Percentiles rank a stretch among this genome's conserved stretches.
phyloP scores from a whole-genome alignment of 1,284 basidiomycete species.

The Naganishia cerealis region DNA sequence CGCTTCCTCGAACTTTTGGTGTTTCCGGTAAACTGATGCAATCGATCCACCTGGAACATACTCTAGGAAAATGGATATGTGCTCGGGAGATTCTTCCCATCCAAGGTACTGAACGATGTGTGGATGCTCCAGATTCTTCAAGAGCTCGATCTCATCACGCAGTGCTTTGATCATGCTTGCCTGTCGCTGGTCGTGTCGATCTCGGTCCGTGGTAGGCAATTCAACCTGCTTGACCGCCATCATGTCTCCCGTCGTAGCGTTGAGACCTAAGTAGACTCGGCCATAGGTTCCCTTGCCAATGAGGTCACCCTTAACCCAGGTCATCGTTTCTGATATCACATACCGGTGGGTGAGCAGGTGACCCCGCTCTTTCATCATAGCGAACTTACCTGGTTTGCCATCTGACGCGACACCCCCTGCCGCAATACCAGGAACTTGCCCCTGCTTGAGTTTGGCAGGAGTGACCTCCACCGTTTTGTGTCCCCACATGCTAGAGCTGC shows the following conservation, averaged over 20 bases:
- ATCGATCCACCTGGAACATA: constrained; percentile 97
- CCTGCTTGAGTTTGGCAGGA: constrained; percentile 60
- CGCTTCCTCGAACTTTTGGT: constrained; percentile 88
- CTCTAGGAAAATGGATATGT: constrained; percentile 95
- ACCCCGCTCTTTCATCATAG: neutral
- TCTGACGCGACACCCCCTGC: constrained; percentile 58
- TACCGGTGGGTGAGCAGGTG: neutral
- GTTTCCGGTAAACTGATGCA: constrained; percentile 84
- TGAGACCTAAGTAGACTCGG: constrained; percentile 90
- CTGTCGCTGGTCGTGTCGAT: constrained; percentile 84
- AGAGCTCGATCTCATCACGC: constrained; percentile 88
- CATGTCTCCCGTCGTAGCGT: constrained; percentile 98
- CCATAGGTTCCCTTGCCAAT: constrained; percentile 98
- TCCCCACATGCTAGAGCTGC: constrained; percentile 95
- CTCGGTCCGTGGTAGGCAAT: constrained; percentile 82
- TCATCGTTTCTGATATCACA: constrained; percentile 72
- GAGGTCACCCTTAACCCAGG: constrained; percentile 96
- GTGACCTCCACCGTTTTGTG: constrained; percentile 90
- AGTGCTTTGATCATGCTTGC: constrained; percentile 83
- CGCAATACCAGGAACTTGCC: constrained; percentile 56
- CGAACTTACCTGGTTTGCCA: constrained; percentile 34
- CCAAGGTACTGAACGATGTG: constrained; percentile 97
- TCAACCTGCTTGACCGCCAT: constrained; percentile 99
- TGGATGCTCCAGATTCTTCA: constrained; percentile 95
- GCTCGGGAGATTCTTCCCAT: constrained; percentile 87